Base-by-base conservation (phyloP, 306 rosid species). In the Quercus aquifolioides region DNA sequence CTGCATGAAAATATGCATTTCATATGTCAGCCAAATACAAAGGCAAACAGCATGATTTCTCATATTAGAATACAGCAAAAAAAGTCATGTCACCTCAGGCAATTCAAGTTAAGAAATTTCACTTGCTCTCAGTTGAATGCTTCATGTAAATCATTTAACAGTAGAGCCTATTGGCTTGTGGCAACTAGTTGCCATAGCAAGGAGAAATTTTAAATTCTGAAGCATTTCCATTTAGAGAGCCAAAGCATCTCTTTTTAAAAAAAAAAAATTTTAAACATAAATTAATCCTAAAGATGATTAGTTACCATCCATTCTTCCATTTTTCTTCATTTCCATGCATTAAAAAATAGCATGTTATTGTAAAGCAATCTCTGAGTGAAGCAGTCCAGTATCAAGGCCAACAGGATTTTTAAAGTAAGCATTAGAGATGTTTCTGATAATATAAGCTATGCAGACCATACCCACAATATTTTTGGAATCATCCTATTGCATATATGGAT, bases 1-100 rank as follows among this genome's bases (percentile, higher is more conserved):
- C 99, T 94, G 90, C 89, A 85, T 59, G 64, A 83, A 79, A 54
- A 75, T 74, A 76, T 86, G 81, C 56, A 73, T 41, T 54, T 49
- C 60, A 67, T 74, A 18, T 35, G 59, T 59, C 26, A 73, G 63
- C 69, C 33, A 67, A 54, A 49, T 59, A 74, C 41, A 18, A 30
- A 21, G 56, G n/a, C 75, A 80, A 60, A 87, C 31, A 73, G 8
- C 71, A 79, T 54, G 77, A 20, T 68, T 74, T 41, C 30, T 75
- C 43, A 23, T 60, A 60, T 57, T 54, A 69, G 26, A 78, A 59
- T 12, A 38, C 64, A 31, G 33, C 38, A 55, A 77, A 49, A 49
- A 81, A 55, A 15, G 49, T 74, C 43, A 46, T 60, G 72, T 63
- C 70, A 5, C 23, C 26, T 72, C 33, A 12, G 63, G 56, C 25